Conservation (phyloP, 768 basidiomycete genomes). For the Inosperma sp. region DNA sequence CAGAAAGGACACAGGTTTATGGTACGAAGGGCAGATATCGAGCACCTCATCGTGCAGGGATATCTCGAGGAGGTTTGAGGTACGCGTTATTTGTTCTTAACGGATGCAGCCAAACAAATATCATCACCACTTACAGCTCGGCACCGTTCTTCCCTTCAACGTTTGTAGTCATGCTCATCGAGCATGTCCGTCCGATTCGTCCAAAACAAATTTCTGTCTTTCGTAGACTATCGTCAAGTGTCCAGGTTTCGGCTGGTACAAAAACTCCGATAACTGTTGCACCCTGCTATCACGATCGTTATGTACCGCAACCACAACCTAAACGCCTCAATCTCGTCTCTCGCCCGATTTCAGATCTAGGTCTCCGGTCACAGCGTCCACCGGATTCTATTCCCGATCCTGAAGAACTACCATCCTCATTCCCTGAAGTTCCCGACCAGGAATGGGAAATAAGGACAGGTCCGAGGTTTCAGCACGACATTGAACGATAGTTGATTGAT, state of each 20-base stretch:
- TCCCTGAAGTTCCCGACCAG: constrained; percentile 50
- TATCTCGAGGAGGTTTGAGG: constrained; percentile 79
- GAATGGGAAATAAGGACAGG: constrained; percentile 82
- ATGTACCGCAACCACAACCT: neutral
- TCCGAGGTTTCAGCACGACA: constrained; percentile 25
- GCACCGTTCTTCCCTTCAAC: constrained; percentile 5
- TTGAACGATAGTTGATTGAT: neutral
- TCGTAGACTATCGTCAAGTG: neutral
- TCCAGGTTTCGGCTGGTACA: neutral
- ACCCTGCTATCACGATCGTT: neutral
- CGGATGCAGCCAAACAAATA: constrained; percentile 20
- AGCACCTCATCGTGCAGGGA: constrained; percentile 91
- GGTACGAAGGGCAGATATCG: constrained; percentile 84
- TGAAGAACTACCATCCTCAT: constrained; percentile 16
- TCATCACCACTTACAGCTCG: constrained; percentile 14
- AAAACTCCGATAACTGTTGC: neutral
- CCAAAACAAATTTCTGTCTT: neutral
- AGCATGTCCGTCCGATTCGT: constrained; percentile 13
- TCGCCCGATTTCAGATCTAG: constrained; percentile 27
- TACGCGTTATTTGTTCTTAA: neutral
- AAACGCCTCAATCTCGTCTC: constrained; percentile 6
- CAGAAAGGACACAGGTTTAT: constrained; percentile 86
- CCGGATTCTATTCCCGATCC: constrained; percentile 32
- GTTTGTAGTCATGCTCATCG: constrained; percentile 21
- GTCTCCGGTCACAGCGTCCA: constrained; percentile 32